Conservation (phyloP, 331 rosid genomes). For the Malus hybrid region DNA sequence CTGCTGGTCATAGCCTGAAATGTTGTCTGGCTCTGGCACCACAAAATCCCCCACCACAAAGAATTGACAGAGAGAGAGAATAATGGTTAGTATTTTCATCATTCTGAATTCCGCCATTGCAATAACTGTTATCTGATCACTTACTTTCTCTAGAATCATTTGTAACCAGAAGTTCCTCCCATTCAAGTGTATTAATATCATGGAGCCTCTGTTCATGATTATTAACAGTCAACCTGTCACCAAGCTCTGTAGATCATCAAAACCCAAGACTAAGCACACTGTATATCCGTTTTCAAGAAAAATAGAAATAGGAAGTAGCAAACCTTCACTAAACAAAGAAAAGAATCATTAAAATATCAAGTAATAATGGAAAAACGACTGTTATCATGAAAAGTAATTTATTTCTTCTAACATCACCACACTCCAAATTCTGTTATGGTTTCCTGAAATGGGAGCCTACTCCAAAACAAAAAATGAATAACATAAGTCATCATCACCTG, state of each 20-base stretch:
- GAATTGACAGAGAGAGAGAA: slow-evolving; percentile 9
- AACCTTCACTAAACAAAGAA: not conserved
- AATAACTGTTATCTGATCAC: slow-evolving; percentile 11
- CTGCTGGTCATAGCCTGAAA: slow-evolving; percentile 42
- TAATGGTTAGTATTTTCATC: slow-evolving; percentile 8
- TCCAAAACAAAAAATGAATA: not conserved
- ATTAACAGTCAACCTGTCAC: slow-evolving; percentile 30
- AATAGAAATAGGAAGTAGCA: not conserved
- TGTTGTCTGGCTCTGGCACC: slow-evolving; percentile 28
- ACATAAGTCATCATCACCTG: slow-evolving; percentile 22
- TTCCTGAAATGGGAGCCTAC: not conserved
- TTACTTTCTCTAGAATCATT: slow-evolving; percentile 69
- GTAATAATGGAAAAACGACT: not conserved
- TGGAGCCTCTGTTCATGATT: slow-evolving; percentile 63
- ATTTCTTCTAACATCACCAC: not conserved
- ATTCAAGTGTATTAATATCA: slow-evolving; percentile 94
- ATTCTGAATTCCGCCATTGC: slow-evolving; percentile 1
- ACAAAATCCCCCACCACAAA: not conserved
- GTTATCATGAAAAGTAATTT: not conserved
- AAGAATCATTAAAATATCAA: not conserved
- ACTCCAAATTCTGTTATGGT: not conserved
- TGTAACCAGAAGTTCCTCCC: slow-evolving; percentile 83
- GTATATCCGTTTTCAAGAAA: slow-evolving; percentile 11
- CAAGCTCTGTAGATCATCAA: slow-evolving; percentile 41
- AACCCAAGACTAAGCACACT: slow-evolving; percentile 17